Evolutionary conservation across 257 asterid genomes (phyloP).

Genomic region (Gentiana dahurica): DNA sequence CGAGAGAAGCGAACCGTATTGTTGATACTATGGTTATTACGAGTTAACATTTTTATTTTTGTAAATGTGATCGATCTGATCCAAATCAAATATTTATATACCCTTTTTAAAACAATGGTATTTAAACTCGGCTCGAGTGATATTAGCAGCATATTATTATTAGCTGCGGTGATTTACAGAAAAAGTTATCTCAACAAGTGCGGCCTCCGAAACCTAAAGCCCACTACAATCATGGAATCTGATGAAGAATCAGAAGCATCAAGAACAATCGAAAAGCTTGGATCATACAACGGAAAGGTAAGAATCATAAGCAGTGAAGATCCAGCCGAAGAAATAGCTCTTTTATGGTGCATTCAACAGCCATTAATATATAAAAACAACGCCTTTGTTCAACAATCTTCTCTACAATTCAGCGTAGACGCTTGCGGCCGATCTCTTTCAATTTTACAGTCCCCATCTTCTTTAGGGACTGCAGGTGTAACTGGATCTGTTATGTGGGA

Average conservation of each 20-base stretch:
- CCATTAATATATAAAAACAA: conserved; percentile 64
- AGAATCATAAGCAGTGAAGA: conserved; percentile 30
- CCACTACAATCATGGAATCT: too few relatives aligned
- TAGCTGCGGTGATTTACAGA: too few relatives aligned
- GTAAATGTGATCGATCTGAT: too few relatives aligned
- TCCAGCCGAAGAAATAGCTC: conserved; percentile 17
- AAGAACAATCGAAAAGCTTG: conserved; percentile 27
- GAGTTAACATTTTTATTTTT: too few relatives aligned
- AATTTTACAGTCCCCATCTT: conserved; percentile 82
- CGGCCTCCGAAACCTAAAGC: too few relatives aligned
- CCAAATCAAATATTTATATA: too few relatives aligned
- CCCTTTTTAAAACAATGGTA: too few relatives aligned
- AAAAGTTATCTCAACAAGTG: too few relatives aligned
- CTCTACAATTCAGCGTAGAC: conserved; percentile 58
- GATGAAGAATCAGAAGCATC: conserved; percentile 10
- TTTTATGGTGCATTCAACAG: conserved; percentile 73
- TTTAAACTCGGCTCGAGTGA: too few relatives aligned
- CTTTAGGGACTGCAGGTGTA: conserved; percentile 84
- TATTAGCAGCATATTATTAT: too few relatives aligned
- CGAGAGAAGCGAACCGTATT: too few relatives aligned
- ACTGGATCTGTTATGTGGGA: conserved; percentile 98
- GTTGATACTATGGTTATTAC: too few relatives aligned
- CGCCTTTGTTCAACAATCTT: conserved; percentile 60
- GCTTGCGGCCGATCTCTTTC: conserved; percentile 83
- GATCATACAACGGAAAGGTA: conserved; percentile 49